Evolutionary conservation across 2,329 filamentous ascomycete species (phyloP), one percentile per base, ranked within the genome.

Genomic region (Sarocladiaceae sp.): DNA sequence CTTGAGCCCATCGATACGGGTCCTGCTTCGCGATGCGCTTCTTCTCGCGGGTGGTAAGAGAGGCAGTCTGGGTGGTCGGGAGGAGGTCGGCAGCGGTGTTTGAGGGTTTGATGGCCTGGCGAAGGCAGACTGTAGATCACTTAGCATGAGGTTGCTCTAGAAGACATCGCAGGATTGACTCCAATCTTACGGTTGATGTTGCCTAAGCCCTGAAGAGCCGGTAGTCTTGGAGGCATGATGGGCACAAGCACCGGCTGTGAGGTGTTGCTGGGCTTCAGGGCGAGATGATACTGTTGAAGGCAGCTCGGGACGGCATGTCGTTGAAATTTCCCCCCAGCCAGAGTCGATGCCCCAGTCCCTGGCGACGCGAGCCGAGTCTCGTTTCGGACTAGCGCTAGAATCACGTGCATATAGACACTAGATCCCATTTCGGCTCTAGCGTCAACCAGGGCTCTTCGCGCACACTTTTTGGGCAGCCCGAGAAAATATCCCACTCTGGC

Each of bases 1-100:
- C 82, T 64, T 94, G 88, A 3, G 84, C 84, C 65, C 85, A 78
- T 48, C 83, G 74, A 60, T 94, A 96, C 1, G 89, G 89, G 55
- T 97, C 88, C 58, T 80, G 78, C 60, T 84, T 81, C 48, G 76
- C 77, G 50, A 77, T 73, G 48, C 78, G 75, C 60, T 81, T 81
- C 66, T 78, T 78, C 52, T 85, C 77, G 52, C 79, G 73, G 43
- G 68, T 67, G 31, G 80, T 78, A 18, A 82, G 61, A 53, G 78
- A 79, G 41, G 85, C 83, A 50, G 78, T 78, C 53, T 87, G 80
- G 53, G 77, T 67, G 60, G 82, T 60, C 55, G 80, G 73, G 55
- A 83, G 67, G 56, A 72, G 70, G 55, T 68, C 71, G 50, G 71
- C 72, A 49, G 65, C 63, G 26, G 66, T 55, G n/a, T n/a, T n/a